Conservation (phyloP, 2,329 filamentous ascomycete genomes). For the Fusarium sp. region DNA sequence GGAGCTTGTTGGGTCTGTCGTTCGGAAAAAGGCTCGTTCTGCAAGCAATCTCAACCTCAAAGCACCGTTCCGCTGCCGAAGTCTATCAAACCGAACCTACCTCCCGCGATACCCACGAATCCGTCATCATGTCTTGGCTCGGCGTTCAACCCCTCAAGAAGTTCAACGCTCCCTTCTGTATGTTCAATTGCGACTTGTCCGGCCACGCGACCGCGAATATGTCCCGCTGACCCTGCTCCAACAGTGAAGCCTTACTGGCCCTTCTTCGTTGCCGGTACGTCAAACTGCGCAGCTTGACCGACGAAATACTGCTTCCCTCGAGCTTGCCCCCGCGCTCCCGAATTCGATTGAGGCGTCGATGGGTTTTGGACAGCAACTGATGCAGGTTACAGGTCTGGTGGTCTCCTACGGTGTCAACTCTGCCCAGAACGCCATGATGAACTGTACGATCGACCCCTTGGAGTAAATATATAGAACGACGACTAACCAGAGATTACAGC, state of each 20-base stretch:
- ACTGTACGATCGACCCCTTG: slow-evolving; percentile 64
- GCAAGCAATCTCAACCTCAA: slow-evolving; percentile 48
- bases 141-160: slow-evolving; percentile 75
- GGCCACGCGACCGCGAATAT: slow-evolving; percentile 26
- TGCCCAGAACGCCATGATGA: slow-evolving; percentile 77
- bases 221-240: slow-evolving; percentile 44
- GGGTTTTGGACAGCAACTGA: slow-evolving; percentile 41
- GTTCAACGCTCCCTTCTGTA: slow-evolving; percentile 81
- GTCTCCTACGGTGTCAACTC: slow-evolving; percentile 94
- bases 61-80: slow-evolving; percentile 44
- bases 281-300: slow-evolving; percentile 32
- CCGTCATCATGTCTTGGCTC: slow-evolving; percentile 77
- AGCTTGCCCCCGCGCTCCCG: slow-evolving; percentile 12
- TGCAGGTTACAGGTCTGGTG: slow-evolving; percentile 69
- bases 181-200: slow-evolving; percentile 56
- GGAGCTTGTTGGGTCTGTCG: slow-evolving; percentile 43
- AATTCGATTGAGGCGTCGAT: slow-evolving; percentile 36
- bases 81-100: slow-evolving; percentile 49
- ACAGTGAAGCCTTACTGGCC: slow-evolving; percentile 90
- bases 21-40: slow-evolving; percentile 54
- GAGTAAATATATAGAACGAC: slow-evolving; percentile 16
- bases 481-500: slow-evolving; percentile 61
- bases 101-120: slow-evolving; percentile 51
- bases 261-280: slow-evolving; percentile 94
- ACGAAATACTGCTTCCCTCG: slow-evolving; percentile 21